Conservation (phyloP, 116 monocot species). For the Trichopus zeylanicus region DNA sequence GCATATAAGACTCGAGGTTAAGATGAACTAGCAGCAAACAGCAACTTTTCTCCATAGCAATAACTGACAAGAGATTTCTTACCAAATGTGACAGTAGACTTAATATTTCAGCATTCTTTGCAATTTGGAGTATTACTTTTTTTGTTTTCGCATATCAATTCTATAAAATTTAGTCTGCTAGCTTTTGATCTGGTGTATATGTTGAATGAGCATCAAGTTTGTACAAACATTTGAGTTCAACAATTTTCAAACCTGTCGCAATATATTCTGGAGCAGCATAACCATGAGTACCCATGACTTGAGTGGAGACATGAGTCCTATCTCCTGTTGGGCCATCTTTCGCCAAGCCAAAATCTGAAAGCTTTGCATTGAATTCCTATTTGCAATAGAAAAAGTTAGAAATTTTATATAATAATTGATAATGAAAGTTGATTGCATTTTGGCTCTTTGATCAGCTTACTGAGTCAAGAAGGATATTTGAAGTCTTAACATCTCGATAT, state of each 20-base stretch:
- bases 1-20: too few relatives aligned
- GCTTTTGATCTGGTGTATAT: too few relatives aligned
- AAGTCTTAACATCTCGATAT: constrained; percentile 77
- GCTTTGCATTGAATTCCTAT: constrained; percentile 66
- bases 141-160: too few relatives aligned
- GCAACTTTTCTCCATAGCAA: too few relatives aligned
- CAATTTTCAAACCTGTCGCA: constrained; percentile 45
- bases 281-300: constrained; percentile 82
- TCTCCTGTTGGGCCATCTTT: constrained; percentile 83
- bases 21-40: too few relatives aligned
- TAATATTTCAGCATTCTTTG: too few relatives aligned
- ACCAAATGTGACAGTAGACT: too few relatives aligned
- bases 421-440: background rate
- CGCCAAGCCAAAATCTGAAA: constrained; percentile 89
- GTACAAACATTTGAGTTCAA: background rate
- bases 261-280: constrained; percentile 88
- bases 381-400: background rate
- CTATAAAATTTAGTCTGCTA: too few relatives aligned
- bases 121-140: too few relatives aligned
- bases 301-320: constrained; percentile 73
- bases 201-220: too few relatives aligned
- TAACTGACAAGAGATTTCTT: too few relatives aligned
- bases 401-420: background rate
- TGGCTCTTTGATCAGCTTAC: constrained; percentile 12
- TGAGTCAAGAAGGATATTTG: constrained; percentile 78